Evolutionary conservation across 1,139 yeast genomes (phyloP).

Genomic region (Pichia sp.): DNA sequence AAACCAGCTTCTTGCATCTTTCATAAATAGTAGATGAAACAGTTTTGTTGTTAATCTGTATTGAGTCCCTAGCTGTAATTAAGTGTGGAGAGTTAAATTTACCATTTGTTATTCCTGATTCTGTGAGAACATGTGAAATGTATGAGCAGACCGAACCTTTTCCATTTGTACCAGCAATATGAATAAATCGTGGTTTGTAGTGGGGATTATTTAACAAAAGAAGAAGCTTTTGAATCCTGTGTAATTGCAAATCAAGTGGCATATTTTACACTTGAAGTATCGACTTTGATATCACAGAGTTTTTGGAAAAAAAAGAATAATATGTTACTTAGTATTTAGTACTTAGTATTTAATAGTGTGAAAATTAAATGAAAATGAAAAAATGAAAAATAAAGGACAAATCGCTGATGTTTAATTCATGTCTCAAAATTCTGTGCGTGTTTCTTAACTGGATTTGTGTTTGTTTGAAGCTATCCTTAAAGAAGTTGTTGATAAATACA

Average conservation of each 20-base stretch:
- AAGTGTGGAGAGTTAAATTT: slow-evolving; percentile 87
- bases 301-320: no score
- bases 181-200: slow-evolving; percentile 58
- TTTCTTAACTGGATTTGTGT: no score
- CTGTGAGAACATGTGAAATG: slow-evolving; percentile 53
- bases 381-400: no score
- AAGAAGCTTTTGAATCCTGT: slow-evolving; percentile 14
- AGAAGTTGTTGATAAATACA: no score
- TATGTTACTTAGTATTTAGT: no score
- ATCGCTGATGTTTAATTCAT: no score
- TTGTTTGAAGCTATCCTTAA: no score
- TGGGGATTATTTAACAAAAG: slow-evolving; percentile 15
- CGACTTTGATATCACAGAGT: no score
- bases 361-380: no score
- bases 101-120: slow-evolving; percentile 52
- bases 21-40: slow-evolving; percentile 45
- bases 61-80: slow-evolving; percentile 65
- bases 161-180: slow-evolving; percentile 92
- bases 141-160: slow-evolving; percentile 89
- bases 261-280: slow-evolving; percentile 20
- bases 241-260: slow-evolving; percentile 61
- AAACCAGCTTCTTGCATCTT: slow-evolving; percentile 38
- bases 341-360: no score
- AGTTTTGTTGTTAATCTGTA: slow-evolving; percentile 55
- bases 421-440: no score